Percentiles rank a stretch among this genome's conserved stretches.
Conservation (phyloP, 2,329 filamentous ascomycete genomes). For the Ophiostoma sp. region DNA sequence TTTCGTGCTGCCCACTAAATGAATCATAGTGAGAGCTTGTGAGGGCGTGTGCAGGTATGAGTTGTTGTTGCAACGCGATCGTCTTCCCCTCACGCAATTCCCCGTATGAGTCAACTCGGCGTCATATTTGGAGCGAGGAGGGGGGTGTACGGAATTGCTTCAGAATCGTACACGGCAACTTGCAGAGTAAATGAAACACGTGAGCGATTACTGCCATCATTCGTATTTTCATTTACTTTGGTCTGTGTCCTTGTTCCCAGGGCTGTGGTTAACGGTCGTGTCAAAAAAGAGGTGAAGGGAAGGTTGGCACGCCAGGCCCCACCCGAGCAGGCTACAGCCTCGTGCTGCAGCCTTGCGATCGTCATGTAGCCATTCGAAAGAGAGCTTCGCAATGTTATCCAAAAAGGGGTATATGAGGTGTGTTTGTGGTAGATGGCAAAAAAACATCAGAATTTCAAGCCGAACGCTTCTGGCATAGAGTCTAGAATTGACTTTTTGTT, state of each 20-base stretch:
- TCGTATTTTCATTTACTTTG: not conserved
- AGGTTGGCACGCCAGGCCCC: not conserved
- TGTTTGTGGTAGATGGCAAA: not conserved
- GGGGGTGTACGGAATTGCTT: not conserved
- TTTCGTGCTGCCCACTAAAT: not conserved
- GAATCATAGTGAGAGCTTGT: not conserved
- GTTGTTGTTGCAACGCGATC: not conserved
- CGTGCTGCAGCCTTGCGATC: not conserved
- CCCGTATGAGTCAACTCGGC: constrained; percentile 19
- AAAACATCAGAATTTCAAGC: not conserved
- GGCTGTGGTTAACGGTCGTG: not conserved
- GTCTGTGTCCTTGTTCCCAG: not conserved
- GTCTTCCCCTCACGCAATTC: not conserved
- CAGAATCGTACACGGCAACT: not conserved
- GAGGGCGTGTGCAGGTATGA: not conserved
- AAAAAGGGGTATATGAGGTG: not conserved
- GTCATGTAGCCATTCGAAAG: not conserved
- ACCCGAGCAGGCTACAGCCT: not conserved
- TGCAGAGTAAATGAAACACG: not conserved
- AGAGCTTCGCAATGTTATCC: not conserved
- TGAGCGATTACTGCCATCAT: not conserved
- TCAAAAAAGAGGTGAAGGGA: not conserved
- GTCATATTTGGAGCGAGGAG: not conserved
- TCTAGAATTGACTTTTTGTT: not conserved
- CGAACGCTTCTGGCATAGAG: not conserved